phyloP scores from a whole-genome alignment of 106 monocot genomes.

The Agapanthus africanus region DNA sequence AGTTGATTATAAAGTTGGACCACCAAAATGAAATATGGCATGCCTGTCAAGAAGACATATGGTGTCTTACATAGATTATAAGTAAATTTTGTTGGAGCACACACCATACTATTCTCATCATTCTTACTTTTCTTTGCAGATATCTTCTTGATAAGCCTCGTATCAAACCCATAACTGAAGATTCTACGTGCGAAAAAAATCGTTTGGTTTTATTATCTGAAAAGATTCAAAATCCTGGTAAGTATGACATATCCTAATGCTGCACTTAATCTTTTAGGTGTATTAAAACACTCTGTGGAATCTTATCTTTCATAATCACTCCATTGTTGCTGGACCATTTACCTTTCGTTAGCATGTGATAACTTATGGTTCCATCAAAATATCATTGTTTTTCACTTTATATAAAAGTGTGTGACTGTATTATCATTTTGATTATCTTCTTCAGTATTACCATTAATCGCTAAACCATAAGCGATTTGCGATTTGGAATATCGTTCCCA shows the following conservation, averaged over 20 bases:
- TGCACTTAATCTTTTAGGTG: background rate
- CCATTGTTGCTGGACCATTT: background rate
- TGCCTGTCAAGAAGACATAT: background rate
- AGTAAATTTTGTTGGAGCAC: too few species aligned
- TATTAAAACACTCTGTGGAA: background rate
- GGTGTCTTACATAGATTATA: background rate
- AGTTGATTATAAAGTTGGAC: background rate
- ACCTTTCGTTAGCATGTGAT: background rate
- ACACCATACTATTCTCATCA: too few species aligned
- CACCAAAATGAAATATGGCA: background rate
- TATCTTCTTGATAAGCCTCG: slow-evolving; percentile 68
- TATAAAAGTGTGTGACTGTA: background rate
- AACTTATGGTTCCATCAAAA: background rate
- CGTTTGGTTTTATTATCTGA: slow-evolving; percentile 77
- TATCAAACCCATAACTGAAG: slow-evolving; percentile 78
- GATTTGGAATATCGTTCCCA: too few species aligned
- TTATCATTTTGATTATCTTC: background rate
- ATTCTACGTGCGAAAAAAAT: slow-evolving; percentile 46
- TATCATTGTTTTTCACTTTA: background rate
- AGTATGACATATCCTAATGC: slow-evolving; percentile 7
- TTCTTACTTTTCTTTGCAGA: slow-evolving; percentile 42
- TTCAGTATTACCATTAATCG: too few species aligned
- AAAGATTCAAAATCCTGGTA: slow-evolving; percentile 66
- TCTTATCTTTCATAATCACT: background rate
- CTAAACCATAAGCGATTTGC: too few species aligned